Base-by-base conservation (phyloP, 2,329 filamentous ascomycete species). In the Penicillium sp. region DNA sequence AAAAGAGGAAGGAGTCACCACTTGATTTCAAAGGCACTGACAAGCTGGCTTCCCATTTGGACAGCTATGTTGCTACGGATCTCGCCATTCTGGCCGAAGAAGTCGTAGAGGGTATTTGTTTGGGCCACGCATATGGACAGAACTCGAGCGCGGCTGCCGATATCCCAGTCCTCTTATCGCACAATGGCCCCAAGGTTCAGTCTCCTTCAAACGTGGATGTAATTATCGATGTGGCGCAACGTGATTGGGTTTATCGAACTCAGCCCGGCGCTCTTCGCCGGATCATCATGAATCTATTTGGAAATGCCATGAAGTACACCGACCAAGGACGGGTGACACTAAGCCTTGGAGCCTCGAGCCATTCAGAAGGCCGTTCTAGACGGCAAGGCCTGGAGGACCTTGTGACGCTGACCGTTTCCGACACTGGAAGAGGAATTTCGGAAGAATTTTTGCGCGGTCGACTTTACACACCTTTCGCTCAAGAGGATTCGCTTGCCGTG, bases 361-460 rank as follows among this genome's bases (percentile, higher is more conserved):
- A 67, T 2, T 69, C 67, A 0, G 68, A 73, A 37, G 60, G 66
- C 35, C 71, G 70, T 16, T 64, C 62, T n/a, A 69, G 65, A 2
- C 65, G 70, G 5, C 66, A 74, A 24, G 71, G 68, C 7, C 52
- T 67, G 1, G 70, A 73, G 49, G 73, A 76, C 7, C 50, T 73
- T 19, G 65, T 75, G 3, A 69, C 70, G 0, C 55, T 84, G 16
- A 82, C 77, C 0, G 81, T 90, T 1, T 76, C 78, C 0, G 88
- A 90, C 62, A 87, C 87, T 0, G 88, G 88, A 1, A 81, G 80
- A 45, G 88, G 88, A 1, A 90, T 90, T 33, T 81, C 81, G 0
- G 76, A 83, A 6, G 83, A 88, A 10, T 90, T 85, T 60, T 72
- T 89, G 11, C 78, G 81, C 21, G 81, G 83, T 9, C 79, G 81